phyloP scores from a whole-genome alignment of 129 eudicot genomes.

The Centrapalus pauciflorus region DNA sequence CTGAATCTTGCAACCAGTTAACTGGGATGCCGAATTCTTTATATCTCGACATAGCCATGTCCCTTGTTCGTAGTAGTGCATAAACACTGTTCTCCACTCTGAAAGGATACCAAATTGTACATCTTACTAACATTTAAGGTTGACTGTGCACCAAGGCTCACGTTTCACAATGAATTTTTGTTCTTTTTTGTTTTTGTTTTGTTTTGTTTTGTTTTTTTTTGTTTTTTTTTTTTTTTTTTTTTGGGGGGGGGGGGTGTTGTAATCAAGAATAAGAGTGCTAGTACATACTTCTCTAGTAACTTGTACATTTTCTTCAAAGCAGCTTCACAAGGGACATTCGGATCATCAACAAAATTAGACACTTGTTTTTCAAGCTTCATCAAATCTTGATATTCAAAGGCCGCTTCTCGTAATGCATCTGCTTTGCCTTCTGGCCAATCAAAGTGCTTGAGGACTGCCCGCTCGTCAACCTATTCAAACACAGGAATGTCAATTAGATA shows the following conservation, averaged over 20 bases:
- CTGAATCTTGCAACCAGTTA: conserved; percentile 89
- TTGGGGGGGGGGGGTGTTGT: too few relatives aligned
- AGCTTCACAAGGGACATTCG: conserved; percentile 72
- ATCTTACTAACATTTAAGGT: not conserved
- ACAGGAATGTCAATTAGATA: not conserved
- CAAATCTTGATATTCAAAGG: conserved; percentile 91
- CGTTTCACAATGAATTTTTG: too few relatives aligned
- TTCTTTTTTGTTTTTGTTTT: too few relatives aligned
- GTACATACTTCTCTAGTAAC: conserved; percentile 90
- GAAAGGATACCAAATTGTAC: conserved; percentile 1
- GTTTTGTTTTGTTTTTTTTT: too few relatives aligned
- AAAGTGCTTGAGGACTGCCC: conserved; percentile 95
- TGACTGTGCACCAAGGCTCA: too few relatives aligned
- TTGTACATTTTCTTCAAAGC: conserved; percentile 96
- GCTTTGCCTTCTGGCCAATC: conserved; percentile 99
- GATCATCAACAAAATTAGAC: conserved; percentile 76
- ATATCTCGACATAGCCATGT: conserved; percentile 93
- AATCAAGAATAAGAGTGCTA: not conserved
- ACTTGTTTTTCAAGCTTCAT: conserved; percentile 79
- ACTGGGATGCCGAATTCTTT: conserved; percentile 87
- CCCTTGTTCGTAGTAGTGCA: conserved; percentile 85
- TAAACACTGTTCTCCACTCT: conserved; percentile 94
- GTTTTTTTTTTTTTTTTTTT: too few relatives aligned
- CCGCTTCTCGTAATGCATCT: conserved; percentile 93
- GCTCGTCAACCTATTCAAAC: conserved; percentile 69